A percentile compares a stretch with the other conserved stretches of the same genome.
These are phyloP conservation scores for Collybia nuda DNA, from an alignment of 768 basidiomycete species.

Conservation along the genomic window DNA sequence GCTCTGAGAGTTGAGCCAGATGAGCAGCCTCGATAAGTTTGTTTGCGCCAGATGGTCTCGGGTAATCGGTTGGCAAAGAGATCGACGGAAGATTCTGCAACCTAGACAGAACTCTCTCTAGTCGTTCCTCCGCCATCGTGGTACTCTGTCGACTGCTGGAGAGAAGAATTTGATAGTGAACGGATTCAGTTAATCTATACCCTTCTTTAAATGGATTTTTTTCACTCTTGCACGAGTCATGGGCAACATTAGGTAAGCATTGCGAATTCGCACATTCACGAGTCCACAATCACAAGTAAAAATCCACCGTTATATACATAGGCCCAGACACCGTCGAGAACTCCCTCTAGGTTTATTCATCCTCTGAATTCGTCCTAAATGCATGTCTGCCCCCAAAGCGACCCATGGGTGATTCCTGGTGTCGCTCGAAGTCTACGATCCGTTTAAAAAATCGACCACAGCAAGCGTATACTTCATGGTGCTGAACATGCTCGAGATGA, in stretches of 20 bases:
- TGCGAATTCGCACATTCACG: too few relatives aligned
- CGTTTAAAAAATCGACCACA: conserved; percentile 24
- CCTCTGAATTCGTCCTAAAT: conserved; percentile 2
- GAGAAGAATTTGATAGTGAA: too few relatives aligned
- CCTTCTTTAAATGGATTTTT: too few relatives aligned
- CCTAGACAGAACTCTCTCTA: conserved; percentile 58
- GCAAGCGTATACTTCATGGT: conserved; percentile 23
- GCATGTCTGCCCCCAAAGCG: conserved; percentile 7
- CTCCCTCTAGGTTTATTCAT: too few relatives aligned
- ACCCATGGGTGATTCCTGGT: conserved; percentile 5
- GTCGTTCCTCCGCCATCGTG: conserved; percentile 42
- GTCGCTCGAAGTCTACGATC: conserved; percentile 18
- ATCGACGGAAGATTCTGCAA: conserved; percentile 86
- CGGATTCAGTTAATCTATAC: too few relatives aligned
- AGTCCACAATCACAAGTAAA: too few relatives aligned
- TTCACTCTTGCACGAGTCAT: too few relatives aligned
- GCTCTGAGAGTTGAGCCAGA: conserved; percentile 65
- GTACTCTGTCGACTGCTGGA: too few relatives aligned
- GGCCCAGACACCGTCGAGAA: too few relatives aligned
- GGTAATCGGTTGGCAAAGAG: conserved; percentile 95
- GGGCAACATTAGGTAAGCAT: too few relatives aligned
- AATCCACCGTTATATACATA: too few relatives aligned
- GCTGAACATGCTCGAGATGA: conserved; percentile 19
- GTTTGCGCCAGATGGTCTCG: conserved; percentile 70
- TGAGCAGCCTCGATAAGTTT: conserved; percentile 87